Evolutionary conservation across 176 grass and related monocot species (phyloP), one percentile per base, ranked within the genome.

Genomic region (Oropetium thomaeum): DNA sequence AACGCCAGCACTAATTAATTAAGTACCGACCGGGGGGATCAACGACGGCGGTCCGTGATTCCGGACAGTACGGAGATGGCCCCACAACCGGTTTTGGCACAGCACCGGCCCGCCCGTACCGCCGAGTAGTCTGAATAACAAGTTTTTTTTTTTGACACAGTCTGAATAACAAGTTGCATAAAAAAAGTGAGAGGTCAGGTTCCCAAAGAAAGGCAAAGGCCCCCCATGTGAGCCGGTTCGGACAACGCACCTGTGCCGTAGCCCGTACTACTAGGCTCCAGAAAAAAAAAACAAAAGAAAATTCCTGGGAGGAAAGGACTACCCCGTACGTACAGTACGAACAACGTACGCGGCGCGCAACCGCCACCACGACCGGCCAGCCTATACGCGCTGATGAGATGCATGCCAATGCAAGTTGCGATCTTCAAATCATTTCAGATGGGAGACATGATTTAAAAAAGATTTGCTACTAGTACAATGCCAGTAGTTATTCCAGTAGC

Each of bases 41-140:
- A 64, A 26, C 27, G 27, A 41, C 28, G 7, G 39, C 27, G 15
- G 62, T 53, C 76, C 76, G 76, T 86, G 70, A 75, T 80, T 75
- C 62, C 62, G 70, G 61, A 42, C 53, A 1, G 70, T 80, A 86
- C 83, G 83, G 69, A 13, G 29, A 0, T 8, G 75, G 49, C 0
- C 58, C 9, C 75, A 25, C 68, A 37, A 32, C 69, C 49, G 3
- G 58, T 34, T 53, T 40, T 29, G 51, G 35, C 14, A 7, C 47
- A 4, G 33, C 42, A 16, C 25, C 20, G 38, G 28, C 1, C 1
- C 38, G 53, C 26, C 22, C 48, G 51, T 74, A 62, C 73, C 17
- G 70, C 22, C 44, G 13, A 47, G n/a, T n/a, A n/a, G n/a, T n/a
- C n/a, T n/a, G n/a, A n/a, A n/a, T n/a, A n/a, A n/a, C n/a, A n/a